A percentile compares a stretch with the other conserved stretches of the same genome.
phyloP scores from a whole-genome alignment of 495 filamentous ascomycete genomes.

The Bathelium albidoporum region DNA sequence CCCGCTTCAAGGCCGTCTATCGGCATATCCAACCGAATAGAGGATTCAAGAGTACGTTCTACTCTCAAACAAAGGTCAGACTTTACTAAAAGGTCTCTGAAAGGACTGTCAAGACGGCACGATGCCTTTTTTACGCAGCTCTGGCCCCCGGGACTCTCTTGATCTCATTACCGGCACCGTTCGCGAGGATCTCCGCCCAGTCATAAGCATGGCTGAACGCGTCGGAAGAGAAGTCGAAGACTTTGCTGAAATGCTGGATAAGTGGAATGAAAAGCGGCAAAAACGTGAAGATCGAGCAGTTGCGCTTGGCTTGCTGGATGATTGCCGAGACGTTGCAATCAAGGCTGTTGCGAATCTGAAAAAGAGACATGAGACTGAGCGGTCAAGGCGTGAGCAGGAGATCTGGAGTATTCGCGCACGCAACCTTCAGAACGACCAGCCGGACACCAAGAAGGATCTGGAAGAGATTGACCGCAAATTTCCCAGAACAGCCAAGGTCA shows the following conservation, averaged over 20 bases:
- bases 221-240: conserved; percentile 22
- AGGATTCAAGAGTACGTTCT: not conserved
- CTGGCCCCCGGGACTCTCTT: not conserved
- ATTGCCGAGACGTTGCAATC: conserved; percentile 21
- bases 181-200: conserved; percentile 14
- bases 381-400: not conserved
- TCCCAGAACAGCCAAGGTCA: conserved; percentile 14
- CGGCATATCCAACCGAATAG: not conserved
- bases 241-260: conserved; percentile 19
- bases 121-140: not conserved
- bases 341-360: conserved; percentile 27
- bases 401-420: not conserved
- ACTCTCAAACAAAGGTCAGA: not conserved
- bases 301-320: conserved; percentile 10
- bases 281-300: conserved; percentile 1
- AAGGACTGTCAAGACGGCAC: not conserved
- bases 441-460: not conserved
- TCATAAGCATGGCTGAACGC: conserved; percentile 21
- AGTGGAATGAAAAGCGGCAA: conserved; percentile 10
- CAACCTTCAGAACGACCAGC: not conserved
- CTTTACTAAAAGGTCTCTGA: not conserved
- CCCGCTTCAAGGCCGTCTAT: not conserved
- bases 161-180: not conserved
- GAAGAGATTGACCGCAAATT: not conserved
- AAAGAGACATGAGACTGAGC: conserved; percentile 26